phyloP scores from a whole-genome alignment of 2,329 filamentous ascomycete species.

The Periconia macrospinosa region DNA sequence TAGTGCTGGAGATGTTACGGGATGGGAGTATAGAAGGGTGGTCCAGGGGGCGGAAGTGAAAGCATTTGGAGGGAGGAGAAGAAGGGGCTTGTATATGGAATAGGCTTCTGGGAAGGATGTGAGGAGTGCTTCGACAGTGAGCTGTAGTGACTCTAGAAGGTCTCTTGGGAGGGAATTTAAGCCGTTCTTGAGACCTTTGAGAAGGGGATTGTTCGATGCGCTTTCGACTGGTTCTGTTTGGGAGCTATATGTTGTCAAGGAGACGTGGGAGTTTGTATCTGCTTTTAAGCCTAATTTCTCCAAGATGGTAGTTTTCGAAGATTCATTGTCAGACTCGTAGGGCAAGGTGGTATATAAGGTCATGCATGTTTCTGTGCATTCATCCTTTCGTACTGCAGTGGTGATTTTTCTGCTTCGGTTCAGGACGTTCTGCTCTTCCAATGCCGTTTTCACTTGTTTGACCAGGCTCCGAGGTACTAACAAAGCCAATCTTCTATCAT shows the following conservation, averaged over 20 bases:
- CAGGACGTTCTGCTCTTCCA: conserved; percentile 35
- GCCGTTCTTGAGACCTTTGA: conserved; percentile 20
- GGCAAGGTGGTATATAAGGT: conserved; percentile 21
- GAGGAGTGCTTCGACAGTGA: conserved; percentile 19
- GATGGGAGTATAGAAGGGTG: conserved; percentile 27
- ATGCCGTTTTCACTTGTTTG: conserved; percentile 42
- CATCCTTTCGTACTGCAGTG: conserved; percentile 1
- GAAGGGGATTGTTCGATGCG: conserved; percentile 19
- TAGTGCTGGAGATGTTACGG: conserved; percentile 27
- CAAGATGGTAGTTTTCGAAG: conserved; percentile 6
- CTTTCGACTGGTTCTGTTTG: not conserved
- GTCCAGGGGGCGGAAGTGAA: conserved; percentile 43
- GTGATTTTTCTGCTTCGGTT: conserved; percentile 34
- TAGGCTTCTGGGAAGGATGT: conserved; percentile 46
- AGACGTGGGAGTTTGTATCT: conserved; percentile 12
- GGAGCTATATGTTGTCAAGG: conserved; percentile 10
- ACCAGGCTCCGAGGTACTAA: conserved; percentile 38
- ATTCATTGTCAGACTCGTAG: not conserved
- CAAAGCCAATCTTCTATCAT: conserved; percentile 12
- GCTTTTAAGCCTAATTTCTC: conserved; percentile 10
- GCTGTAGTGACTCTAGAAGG: conserved; percentile 14
- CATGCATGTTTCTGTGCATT: conserved; percentile 16
- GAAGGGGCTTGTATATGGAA: conserved; percentile 59
- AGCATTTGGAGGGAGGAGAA: conserved; percentile 57
- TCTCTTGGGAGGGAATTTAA: conserved; percentile 14